Conservation (phyloP, 352 stramenopile genomes). For the Blastocystis sp. region DNA sequence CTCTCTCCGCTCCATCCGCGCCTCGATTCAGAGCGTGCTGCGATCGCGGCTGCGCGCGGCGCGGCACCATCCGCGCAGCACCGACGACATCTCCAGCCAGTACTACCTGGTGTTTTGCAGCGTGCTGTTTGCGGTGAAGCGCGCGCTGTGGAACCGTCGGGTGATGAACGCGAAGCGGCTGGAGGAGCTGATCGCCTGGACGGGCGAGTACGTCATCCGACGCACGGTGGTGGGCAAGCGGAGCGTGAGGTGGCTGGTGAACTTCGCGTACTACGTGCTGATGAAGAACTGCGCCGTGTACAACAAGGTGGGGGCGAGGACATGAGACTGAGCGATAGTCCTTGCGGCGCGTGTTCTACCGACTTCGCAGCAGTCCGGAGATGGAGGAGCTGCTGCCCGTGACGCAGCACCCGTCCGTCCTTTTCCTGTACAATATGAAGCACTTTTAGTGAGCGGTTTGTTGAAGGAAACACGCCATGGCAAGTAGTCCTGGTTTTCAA, state of each 20-base stretch:
- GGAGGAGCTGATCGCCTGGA: neutral
- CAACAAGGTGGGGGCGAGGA: no score
- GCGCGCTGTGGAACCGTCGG: neutral
- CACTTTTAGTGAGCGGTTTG: neutral
- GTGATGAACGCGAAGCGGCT: neutral
- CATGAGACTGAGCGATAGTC: no score
- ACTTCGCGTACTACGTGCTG: no score
- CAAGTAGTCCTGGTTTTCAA: conserved; percentile 28
- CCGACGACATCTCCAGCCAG: no score
- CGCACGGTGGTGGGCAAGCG: neutral
- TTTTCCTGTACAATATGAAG: neutral
- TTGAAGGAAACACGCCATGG: neutral
- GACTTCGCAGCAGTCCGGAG: neutral
- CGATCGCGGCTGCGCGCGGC: no score
- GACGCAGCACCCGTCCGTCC: neutral
- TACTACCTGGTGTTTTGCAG: neutral
- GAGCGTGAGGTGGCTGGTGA: no score
- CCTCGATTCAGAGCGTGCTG: no score
- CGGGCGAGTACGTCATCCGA: neutral
- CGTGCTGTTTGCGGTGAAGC: neutral
- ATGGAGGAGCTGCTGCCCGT: neutral
- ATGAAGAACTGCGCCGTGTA: no score
- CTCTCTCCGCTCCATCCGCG: no score
- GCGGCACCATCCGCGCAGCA: no score
- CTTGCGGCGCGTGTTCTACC: no score